Conservation (phyloP, 345 rosid species). For the Populus alba region DNA sequence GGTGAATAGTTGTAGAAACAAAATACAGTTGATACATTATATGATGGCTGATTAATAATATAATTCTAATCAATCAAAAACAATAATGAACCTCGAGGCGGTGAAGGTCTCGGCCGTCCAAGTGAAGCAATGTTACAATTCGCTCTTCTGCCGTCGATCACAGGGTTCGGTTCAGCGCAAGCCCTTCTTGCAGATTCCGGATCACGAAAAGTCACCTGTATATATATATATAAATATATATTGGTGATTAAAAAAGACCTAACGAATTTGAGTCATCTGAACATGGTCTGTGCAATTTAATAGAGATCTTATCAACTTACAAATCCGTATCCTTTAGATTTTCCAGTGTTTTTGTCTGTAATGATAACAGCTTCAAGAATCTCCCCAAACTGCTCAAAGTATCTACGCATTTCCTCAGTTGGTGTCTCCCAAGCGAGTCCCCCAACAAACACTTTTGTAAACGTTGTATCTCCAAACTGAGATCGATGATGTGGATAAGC, state of each 20-base stretch:
- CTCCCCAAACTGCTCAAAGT: slow-evolving; percentile 88
- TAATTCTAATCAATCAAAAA: too few species aligned
- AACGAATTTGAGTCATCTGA: too few species aligned
- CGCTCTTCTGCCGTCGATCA: slow-evolving; percentile 86
- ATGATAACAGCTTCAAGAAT: slow-evolving; percentile 96
- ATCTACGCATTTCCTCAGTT: slow-evolving; percentile 71
- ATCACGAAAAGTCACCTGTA: slow-evolving; percentile 82
- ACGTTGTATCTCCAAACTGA: slow-evolving; percentile 88
- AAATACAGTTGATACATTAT: too few species aligned
- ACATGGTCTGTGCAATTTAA: too few species aligned
- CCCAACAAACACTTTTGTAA: slow-evolving; percentile 85
- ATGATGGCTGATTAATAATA: too few species aligned
- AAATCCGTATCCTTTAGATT: slow-evolving; percentile 95
- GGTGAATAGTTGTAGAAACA: too few species aligned
- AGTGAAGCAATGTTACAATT: slow-evolving; percentile 89
- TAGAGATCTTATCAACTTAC: slow-evolving; percentile 40
- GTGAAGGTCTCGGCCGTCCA: slow-evolving; percentile 80
- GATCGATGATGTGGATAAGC: slow-evolving; percentile 71
- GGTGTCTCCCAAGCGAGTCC: slow-evolving; percentile 98
- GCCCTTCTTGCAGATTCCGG: slow-evolving; percentile 86
- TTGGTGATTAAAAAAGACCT: background rate
- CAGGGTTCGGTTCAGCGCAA: slow-evolving; percentile 72
- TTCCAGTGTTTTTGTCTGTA: slow-evolving; percentile 70
- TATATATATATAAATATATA: too few species aligned
- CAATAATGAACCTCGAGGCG: slow-evolving; percentile 60